Conservation (phyloP, 495 filamentous ascomycete genomes). For the Xylaria palmicola region DNA sequence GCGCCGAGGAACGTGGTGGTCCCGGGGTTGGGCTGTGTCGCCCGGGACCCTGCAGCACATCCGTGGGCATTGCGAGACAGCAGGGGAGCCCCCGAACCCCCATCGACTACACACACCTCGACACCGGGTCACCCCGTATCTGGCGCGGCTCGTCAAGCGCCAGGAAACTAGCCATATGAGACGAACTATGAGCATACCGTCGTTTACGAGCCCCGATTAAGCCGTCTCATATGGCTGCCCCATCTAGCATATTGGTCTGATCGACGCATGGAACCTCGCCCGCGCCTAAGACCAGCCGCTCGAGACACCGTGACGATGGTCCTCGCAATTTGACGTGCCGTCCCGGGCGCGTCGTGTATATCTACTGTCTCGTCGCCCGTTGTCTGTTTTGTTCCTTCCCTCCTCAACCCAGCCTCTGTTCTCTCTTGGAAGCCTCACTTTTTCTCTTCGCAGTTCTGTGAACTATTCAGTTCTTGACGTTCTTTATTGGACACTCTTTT, state of each 20-base stretch:
- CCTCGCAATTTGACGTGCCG: conserved; percentile 3
- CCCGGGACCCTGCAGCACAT: conserved; percentile 4
- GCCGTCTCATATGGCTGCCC: conserved; percentile 24
- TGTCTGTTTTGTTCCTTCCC: background rate
- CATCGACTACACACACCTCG: background rate
- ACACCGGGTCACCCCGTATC: background rate
- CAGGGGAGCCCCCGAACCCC: background rate
- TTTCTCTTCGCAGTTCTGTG: conserved; percentile 43
- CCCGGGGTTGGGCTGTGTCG: background rate
- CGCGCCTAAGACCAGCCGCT: conserved; percentile 15
- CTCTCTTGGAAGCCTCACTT: conserved; percentile 30
- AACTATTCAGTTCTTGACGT: conserved; percentile 38
- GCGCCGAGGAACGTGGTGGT: background rate
- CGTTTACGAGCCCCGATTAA: conserved; percentile 16
- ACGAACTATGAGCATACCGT: conserved; percentile 15
- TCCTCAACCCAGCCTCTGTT: conserved; percentile 17
- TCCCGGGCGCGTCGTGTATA: conserved; percentile 7
- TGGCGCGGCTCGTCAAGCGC: background rate
- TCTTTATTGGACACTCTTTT: conserved; percentile 34
- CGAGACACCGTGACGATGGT: conserved; percentile 7
- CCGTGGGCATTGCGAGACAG: conserved; percentile 7
- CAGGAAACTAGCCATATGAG: conserved; percentile 17
- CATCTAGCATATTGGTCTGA: conserved; percentile 26
- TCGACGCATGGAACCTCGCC: conserved; percentile 28
- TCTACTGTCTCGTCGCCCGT: background rate